These are phyloP conservation scores for Daedaleopsis nitida DNA, from an alignment of 768 basidiomycete genomes.

Conservation along the genomic window DNA sequence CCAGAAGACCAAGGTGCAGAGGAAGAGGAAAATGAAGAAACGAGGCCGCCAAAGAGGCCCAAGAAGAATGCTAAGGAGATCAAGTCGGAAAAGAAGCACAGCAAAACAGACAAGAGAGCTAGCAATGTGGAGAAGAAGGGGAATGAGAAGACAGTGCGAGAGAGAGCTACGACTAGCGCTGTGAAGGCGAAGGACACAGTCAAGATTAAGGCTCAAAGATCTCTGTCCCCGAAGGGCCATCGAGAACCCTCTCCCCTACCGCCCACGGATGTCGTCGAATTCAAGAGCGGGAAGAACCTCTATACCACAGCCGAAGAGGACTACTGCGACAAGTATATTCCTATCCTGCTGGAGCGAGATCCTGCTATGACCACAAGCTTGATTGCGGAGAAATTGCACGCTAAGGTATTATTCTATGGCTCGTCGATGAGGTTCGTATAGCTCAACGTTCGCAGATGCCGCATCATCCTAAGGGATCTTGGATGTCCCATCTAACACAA, in stretches of 20 bases:
- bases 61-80: conserved; percentile 1
- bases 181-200: not conserved
- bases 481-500: conserved; percentile 42
- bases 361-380: conserved; percentile 41
- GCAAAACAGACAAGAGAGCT: not conserved
- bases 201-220: not conserved
- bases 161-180: not conserved
- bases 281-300: conserved; percentile 18
- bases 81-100: not conserved
- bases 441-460: conserved; percentile 49
- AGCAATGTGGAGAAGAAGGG: not conserved
- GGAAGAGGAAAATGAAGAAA: conserved; percentile 6
- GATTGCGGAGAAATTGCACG: conserved; percentile 41
- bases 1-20: not conserved
- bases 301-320: conserved; percentile 56
- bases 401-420: conserved; percentile 43
- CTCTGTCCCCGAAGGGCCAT: not conserved
- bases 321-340: conserved; percentile 47
- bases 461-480: conserved; percentile 55
- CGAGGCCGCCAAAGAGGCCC: not conserved
- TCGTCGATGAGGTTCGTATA: not conserved
- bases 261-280: conserved; percentile 10
- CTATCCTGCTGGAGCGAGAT: conserved; percentile 50
- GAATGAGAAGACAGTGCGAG: not conserved
- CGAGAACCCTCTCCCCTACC: conserved; percentile 18